Evolutionary conservation across 2,329 filamentous ascomycete species (phyloP).

Genomic region (Hymenoscyphus infarciens): DNA sequence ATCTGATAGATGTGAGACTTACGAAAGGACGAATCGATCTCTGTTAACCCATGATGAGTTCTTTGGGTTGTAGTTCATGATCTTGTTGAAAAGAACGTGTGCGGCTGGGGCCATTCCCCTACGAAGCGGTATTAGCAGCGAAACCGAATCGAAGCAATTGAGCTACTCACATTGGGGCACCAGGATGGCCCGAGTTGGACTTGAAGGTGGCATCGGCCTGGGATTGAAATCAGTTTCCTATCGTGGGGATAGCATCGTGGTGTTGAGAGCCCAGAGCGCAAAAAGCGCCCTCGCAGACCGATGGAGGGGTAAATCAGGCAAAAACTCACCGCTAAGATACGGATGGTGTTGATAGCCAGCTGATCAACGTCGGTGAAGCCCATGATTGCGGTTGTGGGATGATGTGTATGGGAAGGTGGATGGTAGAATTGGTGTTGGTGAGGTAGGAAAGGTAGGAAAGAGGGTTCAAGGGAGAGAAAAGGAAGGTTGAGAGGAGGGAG

Average conservation of each 20-base stretch:
- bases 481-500: background rate
- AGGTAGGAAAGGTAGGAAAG: background rate
- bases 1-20: constrained; percentile 46
- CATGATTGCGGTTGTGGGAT: constrained; percentile 51
- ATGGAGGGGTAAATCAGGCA: constrained; percentile 38
- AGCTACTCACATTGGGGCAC: constrained; percentile 81
- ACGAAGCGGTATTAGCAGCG: constrained; percentile 35
- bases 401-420: background rate
- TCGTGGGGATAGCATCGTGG: background rate
- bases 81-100: constrained; percentile 97
- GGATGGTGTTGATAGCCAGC: constrained; percentile 97
- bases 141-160: background rate
- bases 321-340: constrained; percentile 82
- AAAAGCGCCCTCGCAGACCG: constrained; percentile 1
- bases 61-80: constrained; percentile 99
- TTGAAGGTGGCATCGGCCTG: constrained; percentile 96
- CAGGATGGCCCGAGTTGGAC: constrained; percentile 97
- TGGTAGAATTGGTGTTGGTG: constrained; percentile 4
- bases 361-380: constrained; percentile 82
- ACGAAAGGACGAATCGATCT: constrained; percentile 99
- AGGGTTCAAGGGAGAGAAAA: background rate
- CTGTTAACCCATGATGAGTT: constrained; percentile 96
- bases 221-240: constrained; percentile 13
- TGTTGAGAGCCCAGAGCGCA: constrained; percentile 6
- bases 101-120: constrained; percentile 87